phyloP scores from a whole-genome alignment of 345 rosid species.

The Camelina sativa region DNA sequence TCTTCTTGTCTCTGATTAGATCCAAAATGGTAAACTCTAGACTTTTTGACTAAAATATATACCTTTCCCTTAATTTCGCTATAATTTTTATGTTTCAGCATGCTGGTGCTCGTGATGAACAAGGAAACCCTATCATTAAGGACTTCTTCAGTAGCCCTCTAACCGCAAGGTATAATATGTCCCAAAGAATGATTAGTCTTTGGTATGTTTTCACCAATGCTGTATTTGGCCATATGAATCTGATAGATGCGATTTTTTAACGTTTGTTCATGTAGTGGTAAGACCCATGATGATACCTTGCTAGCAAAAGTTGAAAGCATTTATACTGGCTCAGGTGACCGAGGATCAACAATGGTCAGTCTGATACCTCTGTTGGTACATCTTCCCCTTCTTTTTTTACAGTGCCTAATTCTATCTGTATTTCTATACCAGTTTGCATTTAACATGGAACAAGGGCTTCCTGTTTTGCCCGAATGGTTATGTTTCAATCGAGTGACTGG shows the following conservation, averaged over 20 bases:
- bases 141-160: constrained; percentile 85
- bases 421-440: constrained; percentile 66
- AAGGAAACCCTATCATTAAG: constrained; percentile 81
- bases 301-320: constrained; percentile 85
- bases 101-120: constrained; percentile 84
- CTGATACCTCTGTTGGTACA: constrained; percentile 20
- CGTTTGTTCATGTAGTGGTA: constrained; percentile 66
- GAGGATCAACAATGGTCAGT: constrained; percentile 93
- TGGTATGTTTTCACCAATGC: constrained; percentile 13
- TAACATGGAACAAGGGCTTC: constrained; percentile 94
- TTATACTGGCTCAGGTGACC: constrained; percentile 89
- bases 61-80: constrained; percentile 7
- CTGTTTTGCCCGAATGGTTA: constrained; percentile 83
- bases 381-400: constrained; percentile 1
- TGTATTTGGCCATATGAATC: constrained; percentile 18
- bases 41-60: background rate
- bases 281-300: constrained; percentile 71
- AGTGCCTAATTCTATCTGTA: constrained; percentile 33
- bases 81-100: constrained; percentile 52
- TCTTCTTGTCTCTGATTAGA: background rate
- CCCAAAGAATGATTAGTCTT: constrained; percentile 20
- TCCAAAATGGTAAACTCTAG: background rate
- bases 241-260: constrained; percentile 16
- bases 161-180: constrained; percentile 73
- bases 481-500: constrained; percentile 86